A percentile compares a stretch with the other conserved stretches of the same genome.
These are phyloP conservation scores for Cutaneotrichosporon mucoides DNA, from an alignment of 1,284 basidiomycete species.

Conservation along the genomic window DNA sequence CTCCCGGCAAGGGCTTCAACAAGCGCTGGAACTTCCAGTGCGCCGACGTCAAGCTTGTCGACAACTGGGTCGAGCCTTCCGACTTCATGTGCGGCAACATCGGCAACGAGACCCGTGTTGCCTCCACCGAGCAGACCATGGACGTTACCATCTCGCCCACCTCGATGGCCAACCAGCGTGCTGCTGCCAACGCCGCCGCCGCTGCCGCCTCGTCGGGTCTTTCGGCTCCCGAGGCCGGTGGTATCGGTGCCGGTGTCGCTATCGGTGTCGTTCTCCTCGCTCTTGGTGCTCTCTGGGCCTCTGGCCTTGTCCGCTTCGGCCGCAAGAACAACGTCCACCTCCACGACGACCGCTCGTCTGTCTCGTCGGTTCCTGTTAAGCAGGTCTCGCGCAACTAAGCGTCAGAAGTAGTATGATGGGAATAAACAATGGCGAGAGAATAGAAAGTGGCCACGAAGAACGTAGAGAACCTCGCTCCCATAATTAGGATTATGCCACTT, in stretches of 20 bases:
- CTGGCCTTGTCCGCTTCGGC: conserved; percentile 4
- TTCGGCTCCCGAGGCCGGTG: conserved; percentile 2
- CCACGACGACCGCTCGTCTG: conserved; percentile 1
- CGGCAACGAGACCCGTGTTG: not conserved
- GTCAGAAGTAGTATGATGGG: not conserved
- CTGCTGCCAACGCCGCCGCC: no score
- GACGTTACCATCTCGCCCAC: not conserved
- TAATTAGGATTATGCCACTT: no score
- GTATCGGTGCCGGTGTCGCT: conserved; percentile 16
- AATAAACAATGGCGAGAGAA: not conserved
- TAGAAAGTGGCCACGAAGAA: not conserved
- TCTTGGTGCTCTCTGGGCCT: conserved; percentile 9
- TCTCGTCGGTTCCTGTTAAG: conserved; percentile 1
- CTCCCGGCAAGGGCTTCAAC: conserved; percentile 5
- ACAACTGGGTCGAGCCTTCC: conserved; percentile 7
- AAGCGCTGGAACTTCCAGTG: conserved; percentile 27
- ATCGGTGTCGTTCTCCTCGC: conserved; percentile 6
- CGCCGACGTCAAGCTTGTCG: conserved; percentile 33
- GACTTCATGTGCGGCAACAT: conserved; percentile 13
- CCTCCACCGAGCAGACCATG: not conserved
- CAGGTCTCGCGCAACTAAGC: not conserved
- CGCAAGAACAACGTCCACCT: conserved; percentile 4
- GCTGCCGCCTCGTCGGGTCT: not conserved
- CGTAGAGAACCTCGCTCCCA: no score
- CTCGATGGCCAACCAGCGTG: not conserved